Percentiles rank a stretch among this genome's conserved stretches.
Evolutionary conservation across 108 stramenopile species (phyloP).

Genomic region (Seminavis robusta): DNA sequence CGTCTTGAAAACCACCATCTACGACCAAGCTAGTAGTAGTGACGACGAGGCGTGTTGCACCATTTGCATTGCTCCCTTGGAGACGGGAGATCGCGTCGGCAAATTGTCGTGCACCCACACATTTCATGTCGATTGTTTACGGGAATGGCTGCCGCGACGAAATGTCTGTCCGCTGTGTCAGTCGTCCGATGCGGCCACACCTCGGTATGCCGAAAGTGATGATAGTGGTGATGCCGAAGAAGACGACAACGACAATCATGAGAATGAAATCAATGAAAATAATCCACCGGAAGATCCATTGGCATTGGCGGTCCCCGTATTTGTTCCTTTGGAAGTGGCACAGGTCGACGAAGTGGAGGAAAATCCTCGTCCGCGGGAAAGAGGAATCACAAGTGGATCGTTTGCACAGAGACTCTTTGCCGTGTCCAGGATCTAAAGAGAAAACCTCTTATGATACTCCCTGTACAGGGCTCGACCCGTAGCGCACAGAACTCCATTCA

Average conservation of each 20-base stretch:
- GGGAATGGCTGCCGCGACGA: constrained; percentile 38
- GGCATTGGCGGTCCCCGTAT: no score
- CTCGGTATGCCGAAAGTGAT: constrained; percentile 3
- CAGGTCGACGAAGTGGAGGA: no score
- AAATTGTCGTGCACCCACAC: constrained; percentile 37
- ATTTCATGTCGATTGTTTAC: constrained; percentile 50
- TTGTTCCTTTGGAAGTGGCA: no score
- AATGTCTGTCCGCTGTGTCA: constrained; percentile 60
- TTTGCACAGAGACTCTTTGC: no score
- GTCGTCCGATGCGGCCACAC: constrained; percentile 30
- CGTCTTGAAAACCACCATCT: not conserved
- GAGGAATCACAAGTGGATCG: no score
- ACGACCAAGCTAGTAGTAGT: not conserved
- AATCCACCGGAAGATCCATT: no score
- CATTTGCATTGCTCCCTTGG: constrained; percentile 41
- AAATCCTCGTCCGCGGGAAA: no score
- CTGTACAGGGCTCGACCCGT: no score
- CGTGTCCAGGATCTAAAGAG: no score
- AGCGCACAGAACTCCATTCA: no score
- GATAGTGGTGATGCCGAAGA: not conserved
- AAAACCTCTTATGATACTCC: no score
- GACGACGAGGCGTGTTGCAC: constrained; percentile 26
- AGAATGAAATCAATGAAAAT: no score
- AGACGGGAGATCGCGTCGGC: constrained; percentile 54
- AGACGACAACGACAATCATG: not conserved